Percentiles rank a stretch among this genome's conserved stretches.
phyloP scores from a whole-genome alignment of 805 yeast genomes.

The Ogataea corticis region DNA sequence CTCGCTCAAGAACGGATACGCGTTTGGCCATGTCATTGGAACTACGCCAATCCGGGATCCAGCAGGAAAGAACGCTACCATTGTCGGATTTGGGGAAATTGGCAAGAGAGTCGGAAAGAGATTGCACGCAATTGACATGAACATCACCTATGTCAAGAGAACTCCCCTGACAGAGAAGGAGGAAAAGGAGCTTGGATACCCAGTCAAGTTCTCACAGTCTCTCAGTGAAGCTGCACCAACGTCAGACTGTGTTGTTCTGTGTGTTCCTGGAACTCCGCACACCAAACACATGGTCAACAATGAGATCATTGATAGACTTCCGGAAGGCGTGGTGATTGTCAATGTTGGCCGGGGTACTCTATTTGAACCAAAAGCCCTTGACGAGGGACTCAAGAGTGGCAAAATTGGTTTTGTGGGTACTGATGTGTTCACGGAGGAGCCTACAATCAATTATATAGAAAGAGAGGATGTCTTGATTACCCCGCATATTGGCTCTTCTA shows the following conservation, averaged over 20 bases:
- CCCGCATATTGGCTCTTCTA: slow-evolving; percentile 75
- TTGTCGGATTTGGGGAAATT: slow-evolving; percentile 76
- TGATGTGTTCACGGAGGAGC: slow-evolving; percentile 73
- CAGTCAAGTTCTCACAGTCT: slow-evolving; percentile 44
- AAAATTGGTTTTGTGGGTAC: slow-evolving; percentile 66
- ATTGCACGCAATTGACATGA: slow-evolving; percentile 61
- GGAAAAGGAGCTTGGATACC: slow-evolving; percentile 42
- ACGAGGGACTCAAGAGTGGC: slow-evolving; percentile 59
- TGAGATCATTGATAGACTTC: slow-evolving; percentile 45
- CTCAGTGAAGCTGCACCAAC: slow-evolving; percentile 39
- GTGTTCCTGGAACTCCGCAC: slow-evolving; percentile 63
- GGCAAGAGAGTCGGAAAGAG: slow-evolving; percentile 65
- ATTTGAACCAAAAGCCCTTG: slow-evolving; percentile 64
- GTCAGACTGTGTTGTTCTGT: slow-evolving; percentile 61
- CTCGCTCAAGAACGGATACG: slow-evolving; percentile 22
- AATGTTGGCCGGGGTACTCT: slow-evolving; percentile 77
- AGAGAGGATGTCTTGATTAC: slow-evolving; percentile 65
- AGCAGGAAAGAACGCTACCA: slow-evolving; percentile 54
- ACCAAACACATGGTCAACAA: slow-evolving; percentile 57
- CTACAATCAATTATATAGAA: slow-evolving; percentile 46
- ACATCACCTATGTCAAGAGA: slow-evolving; percentile 62
- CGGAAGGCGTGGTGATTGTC: slow-evolving; percentile 59
- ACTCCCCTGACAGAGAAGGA: slow-evolving; percentile 40
- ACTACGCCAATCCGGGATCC: slow-evolving; percentile 50
- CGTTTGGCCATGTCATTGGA: slow-evolving; percentile 46